Evolutionary conservation across 192 early-diverging fungal species (phyloP).

Genomic region (Coemansia sp.): DNA sequence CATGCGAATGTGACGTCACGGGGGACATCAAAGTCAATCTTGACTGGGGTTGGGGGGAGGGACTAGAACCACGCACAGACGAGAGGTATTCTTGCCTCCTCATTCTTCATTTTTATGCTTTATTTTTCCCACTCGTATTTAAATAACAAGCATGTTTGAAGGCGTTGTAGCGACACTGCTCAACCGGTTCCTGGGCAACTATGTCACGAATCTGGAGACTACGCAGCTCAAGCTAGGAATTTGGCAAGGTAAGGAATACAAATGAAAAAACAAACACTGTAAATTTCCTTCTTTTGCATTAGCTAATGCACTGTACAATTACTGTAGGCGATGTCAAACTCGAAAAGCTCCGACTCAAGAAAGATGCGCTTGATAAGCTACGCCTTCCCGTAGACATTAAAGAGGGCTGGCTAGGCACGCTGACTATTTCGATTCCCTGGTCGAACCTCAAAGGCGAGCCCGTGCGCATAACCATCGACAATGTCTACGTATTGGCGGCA

Average conservation of each 20-base stretch:
- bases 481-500: conserved; percentile 85
- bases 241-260: conserved; percentile 77
- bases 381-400: conserved; percentile 92
- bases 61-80: neutral
- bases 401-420: conserved; percentile 88
- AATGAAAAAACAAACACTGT: neutral
- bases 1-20: neutral
- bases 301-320: neutral
- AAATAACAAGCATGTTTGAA: conserved; percentile 66
- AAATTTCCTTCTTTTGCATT: neutral
- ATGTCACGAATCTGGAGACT: conserved; percentile 92
- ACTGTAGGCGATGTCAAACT: conserved; percentile 90
- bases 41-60: neutral
- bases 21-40: neutral
- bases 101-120: neutral
- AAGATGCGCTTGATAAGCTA: conserved; percentile 92
- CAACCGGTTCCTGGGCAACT: conserved; percentile 89
- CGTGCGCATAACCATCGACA: conserved; percentile 83
- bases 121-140: neutral
- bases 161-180: conserved; percentile 75
- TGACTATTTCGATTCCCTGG: conserved; percentile 96
- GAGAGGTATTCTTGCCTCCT: neutral
- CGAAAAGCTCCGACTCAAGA: conserved; percentile 84
- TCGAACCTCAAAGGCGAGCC: conserved; percentile 94
- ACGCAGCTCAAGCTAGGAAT: conserved; percentile 94